A percentile compares a stretch with the other conserved stretches of the same genome.
phyloP scores from a whole-genome alignment of 169 alveolate genomes.

The Theileria parva region DNA sequence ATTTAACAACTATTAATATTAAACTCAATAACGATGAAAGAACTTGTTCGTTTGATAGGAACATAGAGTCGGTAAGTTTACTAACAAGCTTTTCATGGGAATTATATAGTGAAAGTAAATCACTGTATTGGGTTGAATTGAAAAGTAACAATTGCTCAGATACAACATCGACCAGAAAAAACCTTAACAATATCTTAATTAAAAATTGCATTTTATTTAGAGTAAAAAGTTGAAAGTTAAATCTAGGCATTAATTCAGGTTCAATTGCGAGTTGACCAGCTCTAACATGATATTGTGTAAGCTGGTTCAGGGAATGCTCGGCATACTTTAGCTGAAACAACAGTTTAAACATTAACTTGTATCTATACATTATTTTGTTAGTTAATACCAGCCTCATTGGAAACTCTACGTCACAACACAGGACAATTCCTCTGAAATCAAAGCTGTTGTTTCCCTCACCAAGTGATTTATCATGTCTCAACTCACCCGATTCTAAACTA shows the following conservation, averaged over 20 bases:
- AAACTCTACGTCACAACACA: background rate
- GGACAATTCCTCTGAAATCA: background rate
- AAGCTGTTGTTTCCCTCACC: background rate
- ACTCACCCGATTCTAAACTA: background rate
- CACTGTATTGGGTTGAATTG: slow-evolving; percentile 15
- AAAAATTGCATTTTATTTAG: slow-evolving; percentile 70
- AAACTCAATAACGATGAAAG: slow-evolving; percentile 46
- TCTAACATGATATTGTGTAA: slow-evolving; percentile 70
- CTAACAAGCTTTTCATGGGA: slow-evolving; percentile 63
- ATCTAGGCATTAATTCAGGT: slow-evolving; percentile 62
- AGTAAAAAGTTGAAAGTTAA: slow-evolving; percentile 67
- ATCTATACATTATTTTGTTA: slow-evolving; percentile 54
- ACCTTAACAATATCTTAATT: slow-evolving; percentile 53
- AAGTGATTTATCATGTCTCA: background rate
- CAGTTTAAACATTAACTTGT: slow-evolving; percentile 54
- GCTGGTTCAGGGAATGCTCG: slow-evolving; percentile 58
- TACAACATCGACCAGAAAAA: slow-evolving; percentile 63
- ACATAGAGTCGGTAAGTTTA: slow-evolving; percentile 44
- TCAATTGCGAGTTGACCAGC: slow-evolving; percentile 62
- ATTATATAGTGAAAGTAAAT: slow-evolving; percentile 48
- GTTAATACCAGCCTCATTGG: background rate
- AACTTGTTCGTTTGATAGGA: slow-evolving; percentile 54
- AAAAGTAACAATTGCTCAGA: slow-evolving; percentile 41
- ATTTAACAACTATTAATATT: slow-evolving; percentile 61
- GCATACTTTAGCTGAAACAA: slow-evolving; percentile 69